Evolutionary conservation across 257 asterid genomes (phyloP).

Genomic region (Nicotiana benthamiana): DNA sequence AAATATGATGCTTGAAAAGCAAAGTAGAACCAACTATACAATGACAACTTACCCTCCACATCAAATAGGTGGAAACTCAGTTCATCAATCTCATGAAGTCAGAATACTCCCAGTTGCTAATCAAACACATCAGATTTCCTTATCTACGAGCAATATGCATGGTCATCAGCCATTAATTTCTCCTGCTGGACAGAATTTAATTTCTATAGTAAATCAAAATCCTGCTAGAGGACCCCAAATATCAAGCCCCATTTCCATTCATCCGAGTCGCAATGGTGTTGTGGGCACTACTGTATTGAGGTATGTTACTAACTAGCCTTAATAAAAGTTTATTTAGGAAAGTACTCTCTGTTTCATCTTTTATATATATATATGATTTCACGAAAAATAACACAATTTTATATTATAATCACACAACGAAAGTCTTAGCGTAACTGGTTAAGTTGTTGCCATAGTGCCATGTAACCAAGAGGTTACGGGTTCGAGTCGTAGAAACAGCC

Average conservation of each 20-base stretch:
- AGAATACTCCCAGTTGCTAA: constrained; percentile 11
- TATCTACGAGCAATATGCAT: constrained; percentile 21
- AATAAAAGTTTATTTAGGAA: neutral
- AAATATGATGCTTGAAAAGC: constrained; percentile 32
- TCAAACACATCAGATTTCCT: constrained; percentile 19
- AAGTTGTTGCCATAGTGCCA: too few species aligned
- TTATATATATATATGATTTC: too few species aligned
- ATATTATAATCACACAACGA: too few species aligned
- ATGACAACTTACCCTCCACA: constrained; percentile 29
- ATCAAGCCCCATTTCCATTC: constrained; percentile 12
- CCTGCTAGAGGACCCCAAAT: neutral
- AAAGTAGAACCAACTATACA: constrained; percentile 33
- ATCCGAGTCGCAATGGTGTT: constrained; percentile 24
- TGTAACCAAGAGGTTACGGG: too few species aligned
- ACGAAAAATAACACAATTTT: too few species aligned
- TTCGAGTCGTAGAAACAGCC: too few species aligned
- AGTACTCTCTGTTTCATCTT: neutral
- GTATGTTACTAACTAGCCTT: constrained; percentile 14
- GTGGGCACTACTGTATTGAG: constrained; percentile 53
- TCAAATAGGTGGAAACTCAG: constrained; percentile 17
- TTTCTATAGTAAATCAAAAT: constrained; percentile 10
- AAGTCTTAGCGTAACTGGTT: too few species aligned
- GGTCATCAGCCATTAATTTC: constrained; percentile 29
- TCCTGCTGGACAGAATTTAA: constrained; percentile 22
- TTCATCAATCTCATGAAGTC: constrained; percentile 19